These are phyloP conservation scores for Leptodontidium sp. DNA, from an alignment of 2,329 filamentous ascomycete species.

Conservation along the genomic window DNA sequence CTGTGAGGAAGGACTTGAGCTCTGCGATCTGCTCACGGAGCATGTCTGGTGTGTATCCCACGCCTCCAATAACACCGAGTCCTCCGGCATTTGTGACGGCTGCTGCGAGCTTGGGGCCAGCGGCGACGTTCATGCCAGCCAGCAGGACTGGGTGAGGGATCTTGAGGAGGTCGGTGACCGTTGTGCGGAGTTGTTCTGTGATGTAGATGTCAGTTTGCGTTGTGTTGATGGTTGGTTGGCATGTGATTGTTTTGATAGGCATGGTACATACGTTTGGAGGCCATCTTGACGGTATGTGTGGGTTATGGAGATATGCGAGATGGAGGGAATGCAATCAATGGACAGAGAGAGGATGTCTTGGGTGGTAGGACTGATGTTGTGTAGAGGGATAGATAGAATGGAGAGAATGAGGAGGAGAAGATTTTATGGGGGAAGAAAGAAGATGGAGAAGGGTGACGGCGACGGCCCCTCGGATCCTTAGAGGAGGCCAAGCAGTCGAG, in stretches of 20 bases:
- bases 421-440: slow-evolving; percentile 23
- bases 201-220: slow-evolving; percentile 39
- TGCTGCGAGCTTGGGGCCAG: slow-evolving; percentile 93
- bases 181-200: slow-evolving; percentile 86
- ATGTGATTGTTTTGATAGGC: slow-evolving; percentile 37
- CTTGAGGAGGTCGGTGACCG: slow-evolving; percentile 93
- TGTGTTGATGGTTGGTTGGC: slow-evolving; percentile 23
- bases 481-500: too few species aligned
- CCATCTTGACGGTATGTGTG: slow-evolving; percentile 61
- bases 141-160: slow-evolving; percentile 97
- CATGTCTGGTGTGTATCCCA: slow-evolving; percentile 97
- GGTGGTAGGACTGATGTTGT: not conserved
- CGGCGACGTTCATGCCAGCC: slow-evolving; percentile 99
- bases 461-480: slow-evolving; percentile 14
- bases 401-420: slow-evolving; percentile 25
- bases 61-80: slow-evolving; percentile 94
- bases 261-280: slow-evolving; percentile 75
- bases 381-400: not conserved
- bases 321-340: slow-evolving; percentile 16
- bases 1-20: slow-evolving; percentile 84
- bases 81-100: slow-evolving; percentile 97
- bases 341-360: slow-evolving; percentile 1
- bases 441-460: slow-evolving; percentile 21
- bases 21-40: slow-evolving; percentile 93
- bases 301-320: slow-evolving; percentile 27